These are phyloP conservation scores for Bacterosira constricta DNA, from an alignment of 108 stramenopile genomes.

Conservation along the genomic window DNA sequence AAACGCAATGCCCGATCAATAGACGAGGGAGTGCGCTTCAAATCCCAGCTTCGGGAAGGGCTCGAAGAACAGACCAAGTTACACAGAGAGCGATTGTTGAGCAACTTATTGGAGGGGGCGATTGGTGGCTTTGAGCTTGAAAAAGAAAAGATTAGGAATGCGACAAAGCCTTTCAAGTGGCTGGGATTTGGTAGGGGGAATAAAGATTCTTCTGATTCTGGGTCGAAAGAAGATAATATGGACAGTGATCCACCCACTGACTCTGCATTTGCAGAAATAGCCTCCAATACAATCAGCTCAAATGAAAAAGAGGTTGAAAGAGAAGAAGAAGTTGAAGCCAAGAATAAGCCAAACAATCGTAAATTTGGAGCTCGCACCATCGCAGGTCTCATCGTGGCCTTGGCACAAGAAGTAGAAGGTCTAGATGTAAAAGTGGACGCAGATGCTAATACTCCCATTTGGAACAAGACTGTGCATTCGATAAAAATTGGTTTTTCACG, in stretches of 20 bases:
- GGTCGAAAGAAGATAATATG: too few relatives aligned
- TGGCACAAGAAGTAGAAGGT: constrained; percentile 76
- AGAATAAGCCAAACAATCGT: constrained; percentile 20
- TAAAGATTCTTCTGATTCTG: too few relatives aligned
- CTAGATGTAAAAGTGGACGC: constrained; percentile 65
- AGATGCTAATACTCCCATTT: constrained; percentile 57
- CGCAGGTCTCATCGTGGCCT: constrained; percentile 76
- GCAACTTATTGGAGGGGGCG: constrained; percentile 8
- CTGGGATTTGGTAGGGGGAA: too few relatives aligned
- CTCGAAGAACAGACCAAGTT: constrained; percentile 24
- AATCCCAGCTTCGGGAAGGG: constrained; percentile 19
- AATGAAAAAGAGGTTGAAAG: background rate
- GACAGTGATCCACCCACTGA: too few relatives aligned
- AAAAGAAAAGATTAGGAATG: background rate
- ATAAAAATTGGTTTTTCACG: constrained; percentile 78
- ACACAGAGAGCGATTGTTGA: constrained; percentile 10
- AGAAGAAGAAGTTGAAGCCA: background rate
- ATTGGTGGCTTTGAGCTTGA: background rate
- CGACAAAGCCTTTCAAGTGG: too few relatives aligned
- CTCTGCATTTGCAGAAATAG: too few relatives aligned
- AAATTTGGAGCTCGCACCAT: constrained; percentile 73
- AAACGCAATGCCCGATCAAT: constrained; percentile 65
- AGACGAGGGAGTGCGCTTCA: constrained; percentile 67
- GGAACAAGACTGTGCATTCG: constrained; percentile 78
- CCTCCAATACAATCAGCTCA: too few relatives aligned